A percentile compares a stretch with the other conserved stretches of the same genome.
phyloP scores from a whole-genome alignment of 495 filamentous ascomycete genomes.

The Aspergillus egyptiacus region DNA sequence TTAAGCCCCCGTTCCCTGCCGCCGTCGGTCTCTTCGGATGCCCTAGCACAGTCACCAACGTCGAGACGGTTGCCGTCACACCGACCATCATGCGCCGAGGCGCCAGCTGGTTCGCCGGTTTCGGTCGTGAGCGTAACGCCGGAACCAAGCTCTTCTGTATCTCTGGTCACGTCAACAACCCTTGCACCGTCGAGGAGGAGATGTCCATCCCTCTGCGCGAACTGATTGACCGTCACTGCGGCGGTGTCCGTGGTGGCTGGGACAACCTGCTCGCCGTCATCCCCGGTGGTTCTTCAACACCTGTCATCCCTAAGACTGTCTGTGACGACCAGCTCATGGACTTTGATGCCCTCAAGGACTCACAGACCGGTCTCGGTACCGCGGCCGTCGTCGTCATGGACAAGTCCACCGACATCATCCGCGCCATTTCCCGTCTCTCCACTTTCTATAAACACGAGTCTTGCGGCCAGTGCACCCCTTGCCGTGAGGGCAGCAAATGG shows the following conservation, averaged over 20 bases:
- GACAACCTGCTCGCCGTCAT: conserved; percentile 95
- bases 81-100: conserved; percentile 95
- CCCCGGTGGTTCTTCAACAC: conserved; percentile 93
- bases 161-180: conserved; percentile 98
- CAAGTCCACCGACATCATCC: conserved; percentile 91
- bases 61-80: conserved; percentile 92
- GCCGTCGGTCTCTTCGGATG: conserved; percentile 96
- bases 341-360: conserved; percentile 97
- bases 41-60: conserved; percentile 95
- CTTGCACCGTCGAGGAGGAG: conserved; percentile 94
- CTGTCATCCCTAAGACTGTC: conserved; percentile 78
- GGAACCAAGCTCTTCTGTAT: conserved; percentile 99
- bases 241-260: conserved; percentile 94
- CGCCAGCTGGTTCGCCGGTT: conserved; percentile 82
- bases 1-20: conserved; percentile 98
- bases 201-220: conserved; percentile 94
- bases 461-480: conserved; percentile 97
- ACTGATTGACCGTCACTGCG: conserved; percentile 95
- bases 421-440: conserved; percentile 83
- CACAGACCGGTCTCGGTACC: conserved; percentile 93
- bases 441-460: conserved; percentile 98
- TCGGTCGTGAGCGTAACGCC: conserved; percentile 89
- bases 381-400: conserved; percentile 99
- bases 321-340: conserved; percentile 98
- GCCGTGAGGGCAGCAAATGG: conserved; percentile 96